Conservation (phyloP, 495 filamentous ascomycete species). For the Talaromyces liani region DNA sequence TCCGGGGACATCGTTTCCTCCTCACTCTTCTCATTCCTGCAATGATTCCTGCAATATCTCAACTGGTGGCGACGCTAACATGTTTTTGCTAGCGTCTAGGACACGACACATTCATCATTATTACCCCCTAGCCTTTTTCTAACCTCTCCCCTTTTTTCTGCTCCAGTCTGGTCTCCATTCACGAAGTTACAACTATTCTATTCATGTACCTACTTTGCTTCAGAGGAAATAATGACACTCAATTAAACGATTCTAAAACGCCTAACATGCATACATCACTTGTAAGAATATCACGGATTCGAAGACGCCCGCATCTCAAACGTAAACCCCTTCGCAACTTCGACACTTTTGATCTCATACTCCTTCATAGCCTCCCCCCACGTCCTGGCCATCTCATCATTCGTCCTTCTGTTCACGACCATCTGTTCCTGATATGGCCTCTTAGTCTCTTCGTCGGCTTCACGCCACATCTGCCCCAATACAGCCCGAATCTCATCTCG, state of each 20-base stretch:
- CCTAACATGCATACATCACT: neutral
- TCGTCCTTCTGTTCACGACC: constrained; percentile 55
- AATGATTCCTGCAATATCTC: no score
- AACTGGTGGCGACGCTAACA: no score
- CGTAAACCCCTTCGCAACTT: neutral
- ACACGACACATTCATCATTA: no score
- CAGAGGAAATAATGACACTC: neutral
- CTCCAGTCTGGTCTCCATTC: no score
- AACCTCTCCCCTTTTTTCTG: no score
- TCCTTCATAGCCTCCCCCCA: constrained; percentile 51
- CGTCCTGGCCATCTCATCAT: constrained; percentile 46
- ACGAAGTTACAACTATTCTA: neutral
- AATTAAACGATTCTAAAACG: neutral
- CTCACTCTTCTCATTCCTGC: no score
- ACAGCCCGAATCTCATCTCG: constrained; percentile 74
- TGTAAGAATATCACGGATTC: neutral
- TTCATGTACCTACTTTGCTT: neutral
- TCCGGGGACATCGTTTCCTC: no score
- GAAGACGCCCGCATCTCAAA: neutral
- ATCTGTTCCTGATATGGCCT: constrained; percentile 69
- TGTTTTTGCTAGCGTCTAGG: no score
- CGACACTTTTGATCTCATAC: constrained; percentile 57
- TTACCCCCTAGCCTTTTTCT: no score
- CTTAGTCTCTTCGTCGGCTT: constrained; percentile 57
- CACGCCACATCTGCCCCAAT: constrained; percentile 83